Base-by-base conservation (phyloP, 2,329 filamentous ascomycete genomes). In the Phialophora verrucosa region DNA sequence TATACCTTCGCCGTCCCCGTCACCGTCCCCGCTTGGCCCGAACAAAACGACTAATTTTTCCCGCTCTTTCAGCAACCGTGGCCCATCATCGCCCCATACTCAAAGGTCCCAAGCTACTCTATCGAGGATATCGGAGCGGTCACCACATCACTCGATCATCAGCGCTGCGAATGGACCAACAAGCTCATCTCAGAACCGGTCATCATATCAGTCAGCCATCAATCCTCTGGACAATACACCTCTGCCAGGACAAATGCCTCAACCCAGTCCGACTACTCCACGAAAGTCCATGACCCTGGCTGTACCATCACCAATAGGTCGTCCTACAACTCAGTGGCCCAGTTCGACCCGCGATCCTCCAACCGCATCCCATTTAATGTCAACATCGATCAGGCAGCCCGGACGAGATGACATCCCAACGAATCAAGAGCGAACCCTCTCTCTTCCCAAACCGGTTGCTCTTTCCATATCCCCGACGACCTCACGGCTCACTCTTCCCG, bases 61-160 rank as follows among this genome's bases (percentile, higher is more conserved):
- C 29, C 56, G 68, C 50, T 65, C 68, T 11, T 68, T 70, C 59
- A 51, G 47, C 27, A 42, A 59, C 38, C 63, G 60, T 31, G 58
- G 31, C 14, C 60, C 65, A 27, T 62, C 49, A 10, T 68, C 68
- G 7, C 68, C 68, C 4, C 12, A 63, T 8, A 56, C 68, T 6
- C 68, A 70, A 56, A 49, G 68, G 23, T 70, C 68, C n/a, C 68
- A 70, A 25, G 51, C 54, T 35, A 70, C 66, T 5, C 57, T 72
- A 14, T 72, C 68, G 42, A 60, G 66, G 20, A 72, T 72, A 55
- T 69, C 68, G 44, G 70, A 72, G 60, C 64, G 62, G 27, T 72
- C 70, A 49, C 66, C 69, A 6, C 70, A 69, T 58, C 56, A 63
- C 17, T 70, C 70, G 8, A 69, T 70, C 63, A 69, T 69, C 32